A percentile compares a stretch with the other conserved stretches of the same genome.
Conservation (phyloP, 345 rosid species). For the Eucalyptus regnans region DNA sequence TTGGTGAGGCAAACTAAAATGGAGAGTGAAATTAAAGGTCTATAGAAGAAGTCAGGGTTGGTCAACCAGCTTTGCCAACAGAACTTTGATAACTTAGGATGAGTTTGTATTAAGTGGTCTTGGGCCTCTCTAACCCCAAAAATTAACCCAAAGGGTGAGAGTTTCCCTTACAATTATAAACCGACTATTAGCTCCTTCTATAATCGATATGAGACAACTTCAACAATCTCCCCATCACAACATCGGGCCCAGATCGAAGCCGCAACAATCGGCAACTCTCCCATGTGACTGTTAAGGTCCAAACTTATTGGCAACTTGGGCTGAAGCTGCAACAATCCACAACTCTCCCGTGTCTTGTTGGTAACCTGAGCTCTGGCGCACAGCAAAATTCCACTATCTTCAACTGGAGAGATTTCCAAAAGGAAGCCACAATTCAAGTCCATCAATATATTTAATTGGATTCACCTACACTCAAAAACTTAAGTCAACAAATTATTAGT, state of each 20-base stretch:
- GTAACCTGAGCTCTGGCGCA: accelerated
- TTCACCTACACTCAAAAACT: accelerated
- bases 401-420: accelerated
- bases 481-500: accelerated
- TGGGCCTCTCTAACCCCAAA: accelerated
- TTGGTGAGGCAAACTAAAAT: background rate
- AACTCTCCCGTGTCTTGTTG: accelerated
- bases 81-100: background rate
- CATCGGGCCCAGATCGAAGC: accelerated
- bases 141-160: too few species aligned
- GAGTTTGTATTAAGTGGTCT: background rate
- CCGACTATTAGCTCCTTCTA: accelerated
- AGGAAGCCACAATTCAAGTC: too few species aligned
- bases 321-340: accelerated
- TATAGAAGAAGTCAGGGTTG: background rate
- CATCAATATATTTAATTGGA: accelerated
- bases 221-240: too few species aligned
- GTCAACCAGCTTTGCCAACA: background rate
- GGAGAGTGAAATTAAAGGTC: background rate
- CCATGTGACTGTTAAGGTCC: too few species aligned
- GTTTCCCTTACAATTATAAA: accelerated
- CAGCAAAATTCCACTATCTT: accelerated
- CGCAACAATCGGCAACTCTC: accelerated
- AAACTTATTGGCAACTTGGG: too few species aligned
- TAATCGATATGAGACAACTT: accelerated